These are phyloP conservation scores for Ceratobasidium sp. DNA, from an alignment of 1,284 basidiomycete species.

Conservation along the genomic window DNA sequence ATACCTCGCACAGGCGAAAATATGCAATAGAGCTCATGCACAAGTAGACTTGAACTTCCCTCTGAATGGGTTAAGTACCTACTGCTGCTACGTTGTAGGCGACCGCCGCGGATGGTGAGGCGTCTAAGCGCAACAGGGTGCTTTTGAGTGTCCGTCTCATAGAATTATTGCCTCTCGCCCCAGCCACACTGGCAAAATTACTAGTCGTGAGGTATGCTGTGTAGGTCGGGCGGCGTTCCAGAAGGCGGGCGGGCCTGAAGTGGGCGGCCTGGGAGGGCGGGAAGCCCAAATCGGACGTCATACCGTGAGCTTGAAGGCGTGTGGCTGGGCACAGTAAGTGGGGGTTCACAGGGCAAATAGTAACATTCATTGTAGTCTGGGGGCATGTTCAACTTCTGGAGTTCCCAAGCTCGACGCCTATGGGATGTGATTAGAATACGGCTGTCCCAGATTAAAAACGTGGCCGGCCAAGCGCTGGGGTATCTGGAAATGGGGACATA, in stretches of 20 bases:
- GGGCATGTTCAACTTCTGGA: not conserved
- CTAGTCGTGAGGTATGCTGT: not conserved
- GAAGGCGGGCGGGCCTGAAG: not conserved
- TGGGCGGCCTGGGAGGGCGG: not conserved
- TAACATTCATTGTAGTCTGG: not conserved
- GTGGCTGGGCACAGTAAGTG: slow-evolving; percentile 23
- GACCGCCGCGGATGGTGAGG: not conserved
- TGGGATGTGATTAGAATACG: slow-evolving; percentile 8
- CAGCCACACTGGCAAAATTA: not conserved
- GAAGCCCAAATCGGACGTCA: slow-evolving; percentile 15
- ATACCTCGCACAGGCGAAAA: slow-evolving; percentile 25
- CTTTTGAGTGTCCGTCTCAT: slow-evolving; percentile 24
- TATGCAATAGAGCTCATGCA: slow-evolving; percentile 9
- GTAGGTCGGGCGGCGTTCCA: not conserved
- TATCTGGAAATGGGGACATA: not conserved
- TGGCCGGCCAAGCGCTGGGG: not conserved
- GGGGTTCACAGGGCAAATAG: not conserved
- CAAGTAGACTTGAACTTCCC: not conserved
- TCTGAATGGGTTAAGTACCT: not conserved
- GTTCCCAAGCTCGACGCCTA: slow-evolving; percentile 9
- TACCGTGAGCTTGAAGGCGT: not conserved
- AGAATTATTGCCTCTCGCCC: slow-evolving; percentile 31
- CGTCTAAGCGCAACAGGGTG: not conserved
- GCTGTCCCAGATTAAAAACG: slow-evolving; percentile 42
- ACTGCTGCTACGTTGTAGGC: not conserved